Evolutionary conservation across 2,329 filamentous ascomycete species (phyloP).

Genomic region (Phaeomoniella chlamydospora): DNA sequence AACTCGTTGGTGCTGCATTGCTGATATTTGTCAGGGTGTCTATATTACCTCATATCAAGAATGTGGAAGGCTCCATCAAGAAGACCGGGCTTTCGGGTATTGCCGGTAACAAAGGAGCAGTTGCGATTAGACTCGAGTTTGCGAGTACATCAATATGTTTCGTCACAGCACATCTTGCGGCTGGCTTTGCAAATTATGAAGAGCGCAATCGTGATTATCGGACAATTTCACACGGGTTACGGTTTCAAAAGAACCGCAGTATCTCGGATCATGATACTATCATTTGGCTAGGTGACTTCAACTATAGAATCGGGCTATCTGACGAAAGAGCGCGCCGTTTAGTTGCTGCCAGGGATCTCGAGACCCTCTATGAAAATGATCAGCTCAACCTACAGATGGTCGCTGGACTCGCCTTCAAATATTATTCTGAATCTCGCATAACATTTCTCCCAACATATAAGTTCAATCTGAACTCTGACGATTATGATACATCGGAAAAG

Average conservation of each 20-base stretch:
- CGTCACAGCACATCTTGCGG: conserved; percentile 89
- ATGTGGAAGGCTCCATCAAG: conserved; percentile 90
- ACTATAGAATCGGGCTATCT: conserved; percentile 81
- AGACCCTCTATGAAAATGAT: conserved; percentile 20
- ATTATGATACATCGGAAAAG: conserved; percentile 88
- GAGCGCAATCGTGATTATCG: conserved; percentile 88
- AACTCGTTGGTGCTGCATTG: conserved; percentile 84
- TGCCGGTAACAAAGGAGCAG: conserved; percentile 94
- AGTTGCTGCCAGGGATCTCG: conserved; percentile 58
- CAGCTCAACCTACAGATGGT: conserved; percentile 94
- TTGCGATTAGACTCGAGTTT: conserved; percentile 90
- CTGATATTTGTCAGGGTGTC: conserved; percentile 81
- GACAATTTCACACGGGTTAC: conserved; percentile 72
- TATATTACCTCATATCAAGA: conserved; percentile 70
- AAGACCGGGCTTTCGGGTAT: conserved; percentile 89
- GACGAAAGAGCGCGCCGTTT: conserved; percentile 65
- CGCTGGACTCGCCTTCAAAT: conserved; percentile 73
- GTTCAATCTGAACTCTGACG: conserved; percentile 76
- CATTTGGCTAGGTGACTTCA: conserved; percentile 95
- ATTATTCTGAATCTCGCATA: conserved; percentile 81
- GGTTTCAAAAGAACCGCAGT: conserved; percentile 78
- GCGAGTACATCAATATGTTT: conserved; percentile 88
- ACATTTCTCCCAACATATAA: conserved; percentile 91
- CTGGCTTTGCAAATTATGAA: conserved; percentile 92
- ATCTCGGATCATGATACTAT: conserved; percentile 88